Conservation (phyloP, 176 grass and related monocot genomes). For the Rhynchospora tenuis region DNA sequence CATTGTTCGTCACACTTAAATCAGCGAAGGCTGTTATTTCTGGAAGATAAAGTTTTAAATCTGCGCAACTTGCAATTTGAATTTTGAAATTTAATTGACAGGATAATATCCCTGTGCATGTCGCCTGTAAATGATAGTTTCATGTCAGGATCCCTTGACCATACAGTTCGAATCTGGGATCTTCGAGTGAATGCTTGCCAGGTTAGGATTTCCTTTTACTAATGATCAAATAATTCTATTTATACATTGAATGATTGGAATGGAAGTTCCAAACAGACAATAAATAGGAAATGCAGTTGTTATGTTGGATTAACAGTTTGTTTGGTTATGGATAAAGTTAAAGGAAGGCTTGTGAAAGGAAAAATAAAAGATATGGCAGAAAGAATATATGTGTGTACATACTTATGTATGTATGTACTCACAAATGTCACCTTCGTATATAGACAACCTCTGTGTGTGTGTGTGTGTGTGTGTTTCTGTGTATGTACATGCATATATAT, state of each 20-base stretch:
- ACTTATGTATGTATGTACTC: neutral
- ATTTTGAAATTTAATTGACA: slow-evolving; percentile 27
- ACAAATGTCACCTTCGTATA: too few species aligned
- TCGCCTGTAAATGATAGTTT: slow-evolving; percentile 96
- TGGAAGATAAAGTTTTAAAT: neutral
- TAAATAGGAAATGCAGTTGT: neutral
- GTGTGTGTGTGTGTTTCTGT: too few species aligned
- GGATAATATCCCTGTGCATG: slow-evolving; percentile 87
- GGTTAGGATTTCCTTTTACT: slow-evolving; percentile 35
- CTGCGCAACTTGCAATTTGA: slow-evolving; percentile 9
- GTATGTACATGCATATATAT: too few species aligned
- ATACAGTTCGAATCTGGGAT: slow-evolving; percentile 97
- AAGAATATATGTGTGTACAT: neutral
- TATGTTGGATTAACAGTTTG: neutral
- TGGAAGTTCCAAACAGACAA: neutral
- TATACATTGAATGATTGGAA: neutral
- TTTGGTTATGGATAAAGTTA: neutral
- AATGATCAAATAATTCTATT: neutral
- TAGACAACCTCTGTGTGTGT: too few species aligned
- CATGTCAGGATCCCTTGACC: slow-evolving; percentile 94
- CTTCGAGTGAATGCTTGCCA: slow-evolving; percentile 98
- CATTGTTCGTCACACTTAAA: neutral
- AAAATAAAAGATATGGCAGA: neutral
- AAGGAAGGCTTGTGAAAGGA: neutral
- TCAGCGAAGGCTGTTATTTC: slow-evolving; percentile 12